Conservation (phyloP, 2,329 filamentous ascomycete genomes). For the Ophiostoma perfectum region DNA sequence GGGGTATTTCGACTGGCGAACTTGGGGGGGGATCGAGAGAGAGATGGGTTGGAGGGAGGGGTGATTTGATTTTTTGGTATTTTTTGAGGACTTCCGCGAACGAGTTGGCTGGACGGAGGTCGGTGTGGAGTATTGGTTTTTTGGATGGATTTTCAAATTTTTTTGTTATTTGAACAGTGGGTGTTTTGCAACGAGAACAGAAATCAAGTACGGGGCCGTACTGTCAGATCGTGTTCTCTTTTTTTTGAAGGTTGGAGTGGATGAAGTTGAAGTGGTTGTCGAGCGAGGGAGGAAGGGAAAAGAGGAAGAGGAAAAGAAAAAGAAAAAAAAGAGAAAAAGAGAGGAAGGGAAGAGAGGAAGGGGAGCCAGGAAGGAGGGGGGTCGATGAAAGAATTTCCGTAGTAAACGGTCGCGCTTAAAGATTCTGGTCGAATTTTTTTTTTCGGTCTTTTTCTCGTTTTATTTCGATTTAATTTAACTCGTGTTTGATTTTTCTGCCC, state of each 20-base stretch:
- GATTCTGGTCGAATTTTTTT: constrained; percentile 14
- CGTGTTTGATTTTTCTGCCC: constrained; percentile 5
- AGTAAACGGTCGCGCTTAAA: neutral
- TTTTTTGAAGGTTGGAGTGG: constrained; percentile 32
- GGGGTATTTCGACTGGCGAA: constrained; percentile 19
- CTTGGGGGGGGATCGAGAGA: neutral
- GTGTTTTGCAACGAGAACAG: constrained; percentile 54
- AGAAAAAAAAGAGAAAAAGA: neutral
- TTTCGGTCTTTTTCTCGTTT: neutral
- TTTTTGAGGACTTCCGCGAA: constrained; percentile 25
- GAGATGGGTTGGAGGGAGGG: constrained; percentile 13
- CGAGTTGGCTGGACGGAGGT: constrained; percentile 24
- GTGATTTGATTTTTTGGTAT: constrained; percentile 23
- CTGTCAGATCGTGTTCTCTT: constrained; percentile 33
- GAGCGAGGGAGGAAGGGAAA: constrained; percentile 6
- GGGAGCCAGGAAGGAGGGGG: neutral
- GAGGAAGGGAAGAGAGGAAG: neutral
- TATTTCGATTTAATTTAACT: neutral
- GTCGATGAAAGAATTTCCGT: constrained; percentile 9
- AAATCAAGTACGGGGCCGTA: constrained; percentile 54
- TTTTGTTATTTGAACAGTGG: constrained; percentile 50
- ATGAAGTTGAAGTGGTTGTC: constrained; percentile 18
- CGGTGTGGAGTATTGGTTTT: constrained; percentile 36
- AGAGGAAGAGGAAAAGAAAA: neutral
- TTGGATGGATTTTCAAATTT: constrained; percentile 53